Conservation (phyloP, 169 alveolate species). For the Eimeria sp. region DNA sequence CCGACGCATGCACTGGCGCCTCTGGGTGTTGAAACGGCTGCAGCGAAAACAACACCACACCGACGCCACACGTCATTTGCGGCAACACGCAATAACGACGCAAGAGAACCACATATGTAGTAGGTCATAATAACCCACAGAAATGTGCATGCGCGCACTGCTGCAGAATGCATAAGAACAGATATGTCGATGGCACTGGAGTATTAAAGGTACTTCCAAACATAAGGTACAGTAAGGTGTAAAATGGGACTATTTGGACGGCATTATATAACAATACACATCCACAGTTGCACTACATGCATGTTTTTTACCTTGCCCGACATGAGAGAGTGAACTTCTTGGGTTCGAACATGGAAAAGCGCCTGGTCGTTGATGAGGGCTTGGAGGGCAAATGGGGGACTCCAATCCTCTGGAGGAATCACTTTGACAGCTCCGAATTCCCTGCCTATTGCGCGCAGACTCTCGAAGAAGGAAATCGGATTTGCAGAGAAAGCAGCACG, state of each 20-base stretch:
- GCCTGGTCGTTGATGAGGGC: slow-evolving; percentile 68
- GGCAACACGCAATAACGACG: neutral
- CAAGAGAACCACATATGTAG: neutral
- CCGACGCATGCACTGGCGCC: slow-evolving; percentile 44
- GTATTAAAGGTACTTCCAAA: no score
- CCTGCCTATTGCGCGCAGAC: slow-evolving; percentile 84
- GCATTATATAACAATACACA: no score
- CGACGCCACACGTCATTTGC: neutral
- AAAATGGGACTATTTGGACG: no score
- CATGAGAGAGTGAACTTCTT: slow-evolving; percentile 87
- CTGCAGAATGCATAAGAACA: no score
- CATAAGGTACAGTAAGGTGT: no score
- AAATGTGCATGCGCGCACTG: no score
- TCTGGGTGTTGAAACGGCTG: slow-evolving; percentile 79
- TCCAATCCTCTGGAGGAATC: slow-evolving; percentile 90
- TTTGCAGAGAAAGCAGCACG: slow-evolving; percentile 28
- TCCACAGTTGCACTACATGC: neutral
- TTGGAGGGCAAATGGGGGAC: slow-evolving; percentile 87
- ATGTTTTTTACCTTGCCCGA: slow-evolving; percentile 85
- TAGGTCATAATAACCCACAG: no score
- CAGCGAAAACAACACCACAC: neutral
- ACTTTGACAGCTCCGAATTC: slow-evolving; percentile 92
- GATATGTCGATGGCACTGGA: no score
- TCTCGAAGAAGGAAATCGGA: slow-evolving; percentile 2
- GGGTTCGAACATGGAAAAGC: slow-evolving; percentile 90